phyloP scores from a whole-genome alignment of 2,329 filamentous ascomycete genomes.

The Penicillium nordicum region DNA sequence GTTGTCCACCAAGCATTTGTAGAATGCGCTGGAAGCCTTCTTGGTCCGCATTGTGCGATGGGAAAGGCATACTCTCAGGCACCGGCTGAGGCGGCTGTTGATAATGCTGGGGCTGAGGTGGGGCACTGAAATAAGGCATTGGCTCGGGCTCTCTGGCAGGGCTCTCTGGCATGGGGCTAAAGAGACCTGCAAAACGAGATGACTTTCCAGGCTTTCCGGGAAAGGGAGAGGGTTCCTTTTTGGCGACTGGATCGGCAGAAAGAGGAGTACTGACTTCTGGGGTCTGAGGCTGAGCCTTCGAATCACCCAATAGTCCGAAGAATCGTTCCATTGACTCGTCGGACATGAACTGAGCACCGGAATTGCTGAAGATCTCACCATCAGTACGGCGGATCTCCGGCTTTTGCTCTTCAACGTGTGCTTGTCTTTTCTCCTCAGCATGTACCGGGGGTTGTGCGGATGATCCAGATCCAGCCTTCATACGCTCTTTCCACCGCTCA shows the following conservation, averaged over 20 bases:
- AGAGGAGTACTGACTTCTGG: slow-evolving; percentile 40
- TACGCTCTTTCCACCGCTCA: slow-evolving; percentile 87
- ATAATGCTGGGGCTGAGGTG: slow-evolving; percentile 8
- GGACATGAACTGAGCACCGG: slow-evolving; percentile 59
- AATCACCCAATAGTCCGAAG: slow-evolving; percentile 60
- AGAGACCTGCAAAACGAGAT: slow-evolving; percentile 83
- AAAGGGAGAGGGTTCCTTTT: slow-evolving; percentile 40
- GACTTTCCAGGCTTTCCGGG: slow-evolving; percentile 61
- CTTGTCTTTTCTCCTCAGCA: slow-evolving; percentile 46
- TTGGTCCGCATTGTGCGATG: slow-evolving; percentile 64
- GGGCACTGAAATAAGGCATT: slow-evolving; percentile 21
- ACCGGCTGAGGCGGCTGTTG: slow-evolving; percentile 36
- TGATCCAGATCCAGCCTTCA: slow-evolving; percentile 64
- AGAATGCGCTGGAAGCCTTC: slow-evolving; percentile 81
- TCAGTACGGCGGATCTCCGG: slow-evolving; percentile 43
- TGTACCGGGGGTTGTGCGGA: slow-evolving; percentile 31
- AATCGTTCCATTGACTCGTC: slow-evolving; percentile 74
- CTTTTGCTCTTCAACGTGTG: slow-evolving; percentile 32
- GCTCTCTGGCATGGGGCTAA: slow-evolving; percentile 59
- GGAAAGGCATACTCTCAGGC: slow-evolving; percentile 1
- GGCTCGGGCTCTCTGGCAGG: slow-evolving; percentile 39
- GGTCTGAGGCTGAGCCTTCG: slow-evolving; percentile 40
- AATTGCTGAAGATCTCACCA: slow-evolving; percentile 51
- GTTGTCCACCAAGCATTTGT: slow-evolving; percentile 68
- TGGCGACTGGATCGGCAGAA: slow-evolving; percentile 37